phyloP scores from a whole-genome alignment of 2,329 filamentous ascomycete species.

The Peltaster fructicola region DNA sequence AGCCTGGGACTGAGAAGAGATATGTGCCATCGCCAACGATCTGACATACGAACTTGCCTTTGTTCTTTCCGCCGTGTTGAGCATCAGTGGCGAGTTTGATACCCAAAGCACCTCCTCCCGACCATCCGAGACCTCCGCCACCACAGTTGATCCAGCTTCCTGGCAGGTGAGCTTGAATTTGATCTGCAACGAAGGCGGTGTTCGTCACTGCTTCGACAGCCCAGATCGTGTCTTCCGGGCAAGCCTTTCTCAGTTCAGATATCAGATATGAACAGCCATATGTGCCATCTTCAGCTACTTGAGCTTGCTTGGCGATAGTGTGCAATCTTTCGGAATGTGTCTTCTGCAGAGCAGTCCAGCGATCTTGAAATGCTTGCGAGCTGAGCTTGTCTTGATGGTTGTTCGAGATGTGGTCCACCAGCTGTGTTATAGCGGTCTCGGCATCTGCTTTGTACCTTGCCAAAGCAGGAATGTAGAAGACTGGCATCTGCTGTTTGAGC shows the following conservation, averaged over 20 bases:
- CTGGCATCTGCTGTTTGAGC: conserved; percentile 43
- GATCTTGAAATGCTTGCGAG: conserved; percentile 14
- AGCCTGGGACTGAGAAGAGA: conserved; percentile 46
- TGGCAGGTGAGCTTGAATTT: conserved; percentile 48
- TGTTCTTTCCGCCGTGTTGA: conserved; percentile 29
- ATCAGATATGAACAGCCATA: conserved; percentile 44
- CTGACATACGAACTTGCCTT: conserved; percentile 43
- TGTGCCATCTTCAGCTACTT: conserved; percentile 43
- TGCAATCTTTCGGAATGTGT: conserved; percentile 42
- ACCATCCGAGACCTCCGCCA: conserved; percentile 66
- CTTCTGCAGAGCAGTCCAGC: conserved; percentile 38
- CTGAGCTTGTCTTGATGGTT: conserved; percentile 27
- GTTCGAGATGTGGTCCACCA: conserved; percentile 34
- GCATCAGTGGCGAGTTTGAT: conserved; percentile 53
- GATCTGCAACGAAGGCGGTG: conserved; percentile 48
- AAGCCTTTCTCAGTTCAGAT: conserved; percentile 35
- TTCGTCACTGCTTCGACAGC: conserved; percentile 66
- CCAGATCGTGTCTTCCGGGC: conserved; percentile 52
- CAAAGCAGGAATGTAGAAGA: conserved; percentile 39
- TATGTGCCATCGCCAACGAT: conserved; percentile 53
- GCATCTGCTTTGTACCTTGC: conserved; percentile 34
- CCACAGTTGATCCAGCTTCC: conserved; percentile 70
- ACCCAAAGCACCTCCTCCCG: conserved; percentile 54
- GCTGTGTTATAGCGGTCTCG: conserved; percentile 36
- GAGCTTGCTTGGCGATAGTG: conserved; percentile 38